Conservation (phyloP, 306 rosid species). For the Heteromeles arbutifolia region DNA sequence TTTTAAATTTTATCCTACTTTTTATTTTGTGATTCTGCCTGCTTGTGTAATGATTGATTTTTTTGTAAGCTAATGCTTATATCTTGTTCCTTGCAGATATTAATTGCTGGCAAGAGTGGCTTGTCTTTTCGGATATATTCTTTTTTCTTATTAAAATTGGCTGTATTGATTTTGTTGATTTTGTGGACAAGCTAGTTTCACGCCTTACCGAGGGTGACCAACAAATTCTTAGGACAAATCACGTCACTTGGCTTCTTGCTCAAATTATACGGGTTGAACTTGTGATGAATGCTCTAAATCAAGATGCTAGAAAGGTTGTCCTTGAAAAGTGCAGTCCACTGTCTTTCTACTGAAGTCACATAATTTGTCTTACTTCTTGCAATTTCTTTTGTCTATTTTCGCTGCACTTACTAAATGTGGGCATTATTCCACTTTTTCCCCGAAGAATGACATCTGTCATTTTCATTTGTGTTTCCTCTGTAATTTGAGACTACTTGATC, state of each 20-base stretch:
- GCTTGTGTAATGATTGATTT: slow-evolving; percentile 2
- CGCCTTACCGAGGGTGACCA: slow-evolving; percentile 83
- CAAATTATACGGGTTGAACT: slow-evolving; percentile 85
- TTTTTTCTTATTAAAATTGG: slow-evolving; percentile 86
- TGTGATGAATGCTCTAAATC: slow-evolving; percentile 85
- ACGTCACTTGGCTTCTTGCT: slow-evolving; percentile 92
- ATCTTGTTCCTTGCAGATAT: slow-evolving; percentile 68
- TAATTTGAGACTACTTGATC: slow-evolving; percentile 8
- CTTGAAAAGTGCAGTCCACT: slow-evolving; percentile 15
- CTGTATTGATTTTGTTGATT: slow-evolving; percentile 88
- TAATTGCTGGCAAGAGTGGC: slow-evolving; percentile 99
- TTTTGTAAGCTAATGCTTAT: slow-evolving; percentile 22
- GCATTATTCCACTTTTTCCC: slow-evolving; percentile 7
- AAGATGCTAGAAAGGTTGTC: slow-evolving; percentile 91
- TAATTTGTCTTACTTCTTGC: slow-evolving; percentile 16
- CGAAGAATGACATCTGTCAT: slow-evolving; percentile 15
- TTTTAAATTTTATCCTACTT: not conserved
- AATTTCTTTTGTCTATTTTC: slow-evolving; percentile 9
- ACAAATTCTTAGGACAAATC: slow-evolving; percentile 77
- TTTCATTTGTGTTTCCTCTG: slow-evolving; percentile 15
- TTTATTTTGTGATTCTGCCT: slow-evolving; percentile 7
- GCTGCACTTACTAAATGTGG: not conserved
- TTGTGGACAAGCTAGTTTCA: slow-evolving; percentile 88
- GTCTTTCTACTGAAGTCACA: not conserved
- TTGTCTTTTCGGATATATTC: slow-evolving; percentile 87